Base-by-base conservation (phyloP, 495 filamentous ascomycete genomes). In the Pyronema domesticum region DNA sequence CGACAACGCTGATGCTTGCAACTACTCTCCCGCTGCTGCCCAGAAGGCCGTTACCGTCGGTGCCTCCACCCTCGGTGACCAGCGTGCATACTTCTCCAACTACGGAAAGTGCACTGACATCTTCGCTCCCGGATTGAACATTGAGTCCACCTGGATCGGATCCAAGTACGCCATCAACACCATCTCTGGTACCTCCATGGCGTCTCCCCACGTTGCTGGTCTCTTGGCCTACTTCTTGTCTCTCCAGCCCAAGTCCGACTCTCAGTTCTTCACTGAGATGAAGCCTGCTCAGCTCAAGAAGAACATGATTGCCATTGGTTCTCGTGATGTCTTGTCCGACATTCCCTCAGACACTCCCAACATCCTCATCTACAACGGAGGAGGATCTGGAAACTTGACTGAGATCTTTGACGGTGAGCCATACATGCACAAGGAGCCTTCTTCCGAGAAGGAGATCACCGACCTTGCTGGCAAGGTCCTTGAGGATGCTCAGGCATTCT, bases 21-120 rank as follows among this genome's bases (percentile, higher is more conserved):
- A 87, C 73, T 99, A 96, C 77, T 99, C 93, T n/a, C 93, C 93
- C 33, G 93, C 93, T 59, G 82, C 89, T 50, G 86, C 93, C 58
- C 78, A 80, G 61, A 86, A 89, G 67, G 89, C 93, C 53, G 81
- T 99, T 64, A 99, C 93, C 47, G 93, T 99, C 56, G 93, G 89
- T 67, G 93, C 93, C 57, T 94, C 87, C 15, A 94, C 85, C 55
- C 76, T 99, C 35, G 76, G 76, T 60, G 93, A 99, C 69, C 85
- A 88, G 76, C 89, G 93, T 70, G 93, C 93, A 58, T 99, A 96
- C 79, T 99, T 99, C 82, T 96, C 93, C 79, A 99, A 99, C 82
- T 96, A 81, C 71, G 93, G 93, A 68, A 89, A 88, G 78, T 99
- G 93, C 77, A 94, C 89, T 67, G 62, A 96, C 69, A 95, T 99